phyloP scores from a whole-genome alignment of 371 early-diverging fungal genomes.

The Apophysomyces sp. region DNA sequence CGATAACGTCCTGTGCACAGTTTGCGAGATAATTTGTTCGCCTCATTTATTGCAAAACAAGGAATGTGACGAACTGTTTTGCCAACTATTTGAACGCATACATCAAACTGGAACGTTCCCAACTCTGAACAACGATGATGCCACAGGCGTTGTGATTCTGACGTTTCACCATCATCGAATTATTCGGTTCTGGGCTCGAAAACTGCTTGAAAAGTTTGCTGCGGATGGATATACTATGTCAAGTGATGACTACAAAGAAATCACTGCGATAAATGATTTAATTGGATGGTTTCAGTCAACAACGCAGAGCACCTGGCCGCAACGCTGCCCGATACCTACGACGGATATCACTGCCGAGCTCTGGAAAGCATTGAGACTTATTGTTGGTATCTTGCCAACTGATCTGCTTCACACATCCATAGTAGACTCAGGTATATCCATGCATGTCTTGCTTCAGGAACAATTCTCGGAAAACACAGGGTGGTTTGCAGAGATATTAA shows the following conservation, averaged over 20 bases:
- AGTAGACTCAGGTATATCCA: slow-evolving; percentile 11
- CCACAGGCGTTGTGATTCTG: slow-evolving; percentile 17
- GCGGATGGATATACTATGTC: slow-evolving; percentile 1
- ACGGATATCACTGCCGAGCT: slow-evolving; percentile 23
- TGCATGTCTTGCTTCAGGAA: slow-evolving; percentile 11
- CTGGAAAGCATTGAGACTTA: slow-evolving; percentile 34
- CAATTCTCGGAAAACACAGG: slow-evolving; percentile 14
- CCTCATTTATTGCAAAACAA: slow-evolving; percentile 10
- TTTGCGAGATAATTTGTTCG: slow-evolving; percentile 26
- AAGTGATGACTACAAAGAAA: background rate
- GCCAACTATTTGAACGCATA: slow-evolving; percentile 26
- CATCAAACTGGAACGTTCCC: slow-evolving; percentile 30
- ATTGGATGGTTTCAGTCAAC: background rate
- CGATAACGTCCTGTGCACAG: slow-evolving; percentile 22
- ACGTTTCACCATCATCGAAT: slow-evolving; percentile 34
- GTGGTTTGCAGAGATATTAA: slow-evolving; percentile 31
- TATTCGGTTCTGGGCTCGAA: slow-evolving; percentile 42
- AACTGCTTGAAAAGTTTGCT: slow-evolving; percentile 32
- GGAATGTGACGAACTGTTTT: slow-evolving; percentile 21
- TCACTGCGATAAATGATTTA: background rate
- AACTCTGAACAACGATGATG: slow-evolving; percentile 14
- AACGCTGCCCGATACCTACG: slow-evolving; percentile 6
- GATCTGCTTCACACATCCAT: slow-evolving; percentile 7
- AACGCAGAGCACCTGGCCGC: background rate
- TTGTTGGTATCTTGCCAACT: slow-evolving; percentile 9